phyloP scores from a whole-genome alignment of 2,329 filamentous ascomycete genomes.

The Fusarium transvaalense region DNA sequence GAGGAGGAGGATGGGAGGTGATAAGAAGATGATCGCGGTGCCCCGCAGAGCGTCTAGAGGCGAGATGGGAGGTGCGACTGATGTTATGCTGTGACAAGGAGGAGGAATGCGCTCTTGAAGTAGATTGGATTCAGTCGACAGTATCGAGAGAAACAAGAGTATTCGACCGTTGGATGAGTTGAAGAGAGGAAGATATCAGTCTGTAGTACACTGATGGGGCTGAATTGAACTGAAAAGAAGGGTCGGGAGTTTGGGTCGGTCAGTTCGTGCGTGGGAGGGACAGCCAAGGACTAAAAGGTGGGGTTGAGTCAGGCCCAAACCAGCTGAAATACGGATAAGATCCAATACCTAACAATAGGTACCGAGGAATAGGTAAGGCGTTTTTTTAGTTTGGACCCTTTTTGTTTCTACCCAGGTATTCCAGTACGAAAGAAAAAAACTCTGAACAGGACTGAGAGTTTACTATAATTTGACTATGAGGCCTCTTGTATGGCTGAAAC shows the following conservation, averaged over 20 bases:
- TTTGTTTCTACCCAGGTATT: neutral
- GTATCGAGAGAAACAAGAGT: neutral
- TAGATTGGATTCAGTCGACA: neutral
- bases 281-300: constrained; percentile 29
- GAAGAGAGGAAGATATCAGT: constrained; percentile 24
- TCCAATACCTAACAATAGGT: too few relatives aligned
- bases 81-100: neutral
- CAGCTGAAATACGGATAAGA: constrained; percentile 35
- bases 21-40: constrained; percentile 33
- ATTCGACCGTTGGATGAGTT: neutral
- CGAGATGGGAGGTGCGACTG: constrained; percentile 4
- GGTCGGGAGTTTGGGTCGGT: constrained; percentile 26
- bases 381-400: constrained; percentile 12
- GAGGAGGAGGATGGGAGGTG: constrained; percentile 7
- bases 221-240: constrained; percentile 19
- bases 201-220: constrained; percentile 20
- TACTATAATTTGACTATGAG: neutral
- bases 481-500: neutral
- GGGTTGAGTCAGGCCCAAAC: constrained; percentile 31
- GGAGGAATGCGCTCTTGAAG: neutral
- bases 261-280: constrained; percentile 20
- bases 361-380: constrained; percentile 4
- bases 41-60: constrained; percentile 32
- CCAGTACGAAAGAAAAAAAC: neutral
- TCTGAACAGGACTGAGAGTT: neutral